Base-by-base conservation (phyloP, 208 protist genomes). In the Acanthamoeba culbertsoni region DNA sequence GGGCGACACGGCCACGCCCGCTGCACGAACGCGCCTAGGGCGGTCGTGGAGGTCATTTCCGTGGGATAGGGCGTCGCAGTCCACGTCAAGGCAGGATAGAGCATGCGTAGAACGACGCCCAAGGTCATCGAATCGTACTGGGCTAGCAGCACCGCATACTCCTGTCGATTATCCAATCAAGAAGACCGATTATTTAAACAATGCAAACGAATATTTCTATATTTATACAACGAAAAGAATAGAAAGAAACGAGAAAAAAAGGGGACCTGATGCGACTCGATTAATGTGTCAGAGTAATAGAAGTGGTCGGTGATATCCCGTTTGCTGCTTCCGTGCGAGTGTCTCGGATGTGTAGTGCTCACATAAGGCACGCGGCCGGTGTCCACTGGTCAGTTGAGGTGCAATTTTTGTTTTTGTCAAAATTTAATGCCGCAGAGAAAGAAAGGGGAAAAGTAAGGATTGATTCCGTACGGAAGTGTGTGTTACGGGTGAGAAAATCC, bases 61-160 rank as follows among this genome's bases (percentile, higher is more conserved):
- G 84, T 91, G 0, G 84, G 84, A 43, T 91, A 91, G 53, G 53
- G 84, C 35, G 55, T 26, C 26, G 53, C 55, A 6, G 48, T 48
- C 84, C 84, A 91, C 31, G 37, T 63, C 20, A 2, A 18, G 4
- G 8, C 40, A 14, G 84, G 84, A 40, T 62, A 91, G n/a, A 91
- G 84, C 7, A 10, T 12, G 46, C 45, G 35, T 55, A 91, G 55
- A 37, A 51, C 84, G 35, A 91, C 45, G 33, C 53, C 84, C 53
- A 91, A 40, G 23, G 84, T 51, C 14, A 91, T 71, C 37, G 84
- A 91, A 35, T 91, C 84, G 59, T 91, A 91, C 51, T 91, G 6
- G 42, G 46, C 84, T 1, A 91, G 26, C 84, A 91, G 31, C 53
- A 91, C 53, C 26, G 84, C 84, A 45, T 91, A 91, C 23, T 18